phyloP scores from a whole-genome alignment of 2,329 filamentous ascomycete species.

The Paraphaeosphaeria sporulosa region DNA sequence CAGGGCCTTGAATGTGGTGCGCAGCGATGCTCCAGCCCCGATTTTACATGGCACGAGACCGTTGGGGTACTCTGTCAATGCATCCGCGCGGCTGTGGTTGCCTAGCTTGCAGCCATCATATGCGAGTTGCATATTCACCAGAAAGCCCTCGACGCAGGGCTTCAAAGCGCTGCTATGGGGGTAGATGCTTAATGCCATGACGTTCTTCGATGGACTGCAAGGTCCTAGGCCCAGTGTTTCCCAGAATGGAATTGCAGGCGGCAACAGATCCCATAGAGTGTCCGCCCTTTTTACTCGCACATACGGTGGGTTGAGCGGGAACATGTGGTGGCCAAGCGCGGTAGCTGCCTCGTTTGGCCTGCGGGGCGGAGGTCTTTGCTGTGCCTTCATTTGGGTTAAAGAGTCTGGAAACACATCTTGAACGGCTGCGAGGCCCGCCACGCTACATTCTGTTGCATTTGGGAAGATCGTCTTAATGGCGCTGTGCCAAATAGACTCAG shows the following conservation, averaged over 20 bases:
- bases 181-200: conserved; percentile 74
- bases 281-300: conserved; percentile 76
- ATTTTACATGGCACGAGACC: conserved; percentile 44
- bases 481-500: conserved; percentile 31
- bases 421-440: conserved; percentile 46
- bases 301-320: conserved; percentile 70
- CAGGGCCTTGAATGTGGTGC: conserved; percentile 39
- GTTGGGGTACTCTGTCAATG: conserved; percentile 46
- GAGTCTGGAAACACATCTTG: conserved; percentile 55
- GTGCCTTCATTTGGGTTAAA: conserved; percentile 42
- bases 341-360: conserved; percentile 38
- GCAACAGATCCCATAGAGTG: conserved; percentile 73
- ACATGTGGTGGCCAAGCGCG: conserved; percentile 40
- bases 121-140: conserved; percentile 71
- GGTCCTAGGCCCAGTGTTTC: conserved; percentile 79
- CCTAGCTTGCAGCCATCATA: conserved; percentile 81
- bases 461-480: conserved; percentile 42
- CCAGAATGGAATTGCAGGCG: conserved; percentile 80
- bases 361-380: conserved; percentile 42
- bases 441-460: conserved; percentile 40
- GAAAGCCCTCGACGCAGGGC: conserved; percentile 68
- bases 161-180: conserved; percentile 70
- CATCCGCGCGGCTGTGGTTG: conserved; percentile 59
- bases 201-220: conserved; percentile 73
- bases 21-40: conserved; percentile 22